Base-by-base conservation (phyloP, 1,139 yeast species). In the Saccharomyces hybrid region DNA sequence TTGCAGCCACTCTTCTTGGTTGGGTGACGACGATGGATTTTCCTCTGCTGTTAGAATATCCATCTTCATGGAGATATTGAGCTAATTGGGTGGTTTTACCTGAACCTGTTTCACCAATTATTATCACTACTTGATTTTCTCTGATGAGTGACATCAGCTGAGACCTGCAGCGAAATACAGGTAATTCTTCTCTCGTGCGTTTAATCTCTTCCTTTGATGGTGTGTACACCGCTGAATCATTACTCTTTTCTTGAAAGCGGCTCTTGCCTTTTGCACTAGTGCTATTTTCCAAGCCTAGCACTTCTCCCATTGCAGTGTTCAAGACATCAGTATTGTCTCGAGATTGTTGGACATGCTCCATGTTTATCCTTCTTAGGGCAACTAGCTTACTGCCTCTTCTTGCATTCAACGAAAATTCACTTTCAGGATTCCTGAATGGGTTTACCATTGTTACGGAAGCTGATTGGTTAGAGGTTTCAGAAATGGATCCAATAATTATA, bases 21-120 rank as follows among this genome's bases (percentile, higher is more conserved):
- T 93, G 99, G 0, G 99, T 91, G 66, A 96, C 86, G 1, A 88
- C 97, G 56, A 93, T 86, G 65, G 86, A 68, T 27, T 70, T 70
- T 2, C 78, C 78, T 14, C 51, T 57, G 5, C 56, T 50, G 38
- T 65, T 59, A 0, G 44, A 5, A 48, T 59, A 60, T 0, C 97
- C 97, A 53, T 84, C 89, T 63, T 90, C 97, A 60, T 80, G 78
- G 26, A 93, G 73, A 65, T 81, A 90, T 67, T 93, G 98, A 0
- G 97, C 82, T 42, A 93, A 71, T 70, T 93, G 99, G 0, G 99
- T 93, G 0, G 98, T 91, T 68, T 93, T 93, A 62, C 99, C 99
- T 0, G 98, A 90, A 16, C 99, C 99, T 0, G 99, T 93, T 68
- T 93, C 98, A 58, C 98, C 98, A 61, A 91, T 82, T 0, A 93